phyloP scores from a whole-genome alignment of 805 yeast species.

The Pichia cephalocereana region DNA sequence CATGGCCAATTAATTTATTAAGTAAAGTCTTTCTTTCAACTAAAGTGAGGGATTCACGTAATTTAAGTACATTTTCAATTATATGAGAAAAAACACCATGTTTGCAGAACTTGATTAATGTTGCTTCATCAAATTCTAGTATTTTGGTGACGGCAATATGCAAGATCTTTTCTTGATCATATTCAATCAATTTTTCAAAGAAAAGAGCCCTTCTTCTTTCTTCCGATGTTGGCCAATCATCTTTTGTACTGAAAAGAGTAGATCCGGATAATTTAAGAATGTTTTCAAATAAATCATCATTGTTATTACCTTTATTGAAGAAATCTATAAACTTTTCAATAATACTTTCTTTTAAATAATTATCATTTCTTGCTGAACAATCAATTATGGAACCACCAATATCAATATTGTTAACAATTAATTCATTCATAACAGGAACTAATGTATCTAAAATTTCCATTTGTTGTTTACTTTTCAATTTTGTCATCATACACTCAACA shows the following conservation, averaged over 20 bases:
- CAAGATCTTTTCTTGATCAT: constrained; percentile 48
- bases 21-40: constrained; percentile 56
- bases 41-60: constrained; percentile 35
- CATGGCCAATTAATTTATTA: constrained; percentile 46
- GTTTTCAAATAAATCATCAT: constrained; percentile 53
- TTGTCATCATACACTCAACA: constrained; percentile 59
- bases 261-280: constrained; percentile 56
- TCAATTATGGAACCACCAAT: constrained; percentile 59
- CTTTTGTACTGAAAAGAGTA: constrained; percentile 72
- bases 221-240: constrained; percentile 89
- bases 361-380: constrained; percentile 48
- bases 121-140: constrained; percentile 49
- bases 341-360: constrained; percentile 53
- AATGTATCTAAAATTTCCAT: constrained; percentile 52
- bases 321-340: constrained; percentile 39
- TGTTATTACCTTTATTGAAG: constrained; percentile 27
- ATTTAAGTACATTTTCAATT: constrained; percentile 52
- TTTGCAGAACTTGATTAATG: constrained; percentile 62
- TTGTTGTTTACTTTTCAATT: constrained; percentile 54
- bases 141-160: constrained; percentile 51
- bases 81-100: constrained; percentile 92
- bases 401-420: constrained; percentile 61
- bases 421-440: constrained; percentile 54
- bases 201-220: constrained; percentile 75
- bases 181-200: constrained; percentile 61